Percentiles rank a stretch among this genome's conserved stretches.
Conservation (phyloP, 768 basidiomycete genomes). For the Pleurotus eryngii region DNA sequence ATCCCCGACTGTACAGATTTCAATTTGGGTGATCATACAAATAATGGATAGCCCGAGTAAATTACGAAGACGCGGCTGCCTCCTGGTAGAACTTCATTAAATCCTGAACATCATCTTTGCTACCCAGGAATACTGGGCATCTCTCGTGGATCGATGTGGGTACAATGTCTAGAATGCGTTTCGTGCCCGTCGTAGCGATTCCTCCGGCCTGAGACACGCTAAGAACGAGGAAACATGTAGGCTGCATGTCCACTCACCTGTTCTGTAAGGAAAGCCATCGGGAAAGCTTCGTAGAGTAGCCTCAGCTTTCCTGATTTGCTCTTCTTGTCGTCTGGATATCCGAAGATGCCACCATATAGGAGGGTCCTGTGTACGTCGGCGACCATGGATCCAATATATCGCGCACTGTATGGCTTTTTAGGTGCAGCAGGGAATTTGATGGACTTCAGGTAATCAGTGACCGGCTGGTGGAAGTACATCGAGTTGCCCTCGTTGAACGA, state of each 20-base stretch:
- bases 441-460: conserved; percentile 77
- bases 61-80: conserved; percentile 16
- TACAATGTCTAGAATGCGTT: conserved; percentile 87
- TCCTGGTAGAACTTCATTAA: conserved; percentile 81
- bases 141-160: conserved; percentile 88
- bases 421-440: conserved; percentile 85
- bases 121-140: conserved; percentile 90
- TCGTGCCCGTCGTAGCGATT: conserved; percentile 92
- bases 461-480: conserved; percentile 86
- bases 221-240: background rate
- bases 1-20: too few species aligned
- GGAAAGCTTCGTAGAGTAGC: conserved; percentile 95
- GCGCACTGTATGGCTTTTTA: conserved; percentile 84
- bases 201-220: conserved; percentile 75
- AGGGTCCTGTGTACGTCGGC: conserved; percentile 97
- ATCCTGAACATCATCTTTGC: conserved; percentile 90
- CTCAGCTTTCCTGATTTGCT: conserved; percentile 93
- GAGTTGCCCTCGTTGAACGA: conserved; percentile 99
- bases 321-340: conserved; percentile 98
- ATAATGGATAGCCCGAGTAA: too few species aligned
- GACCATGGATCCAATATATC: conserved; percentile 98
- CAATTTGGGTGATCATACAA: too few species aligned
- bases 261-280: conserved; percentile 94
- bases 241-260: conserved; percentile 49
- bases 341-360: conserved; percentile 97